Evolutionary conservation across 768 basidiomycete genomes (phyloP), one percentile per base, ranked within the genome.

Genomic region (Tylopilus intermedius): DNA sequence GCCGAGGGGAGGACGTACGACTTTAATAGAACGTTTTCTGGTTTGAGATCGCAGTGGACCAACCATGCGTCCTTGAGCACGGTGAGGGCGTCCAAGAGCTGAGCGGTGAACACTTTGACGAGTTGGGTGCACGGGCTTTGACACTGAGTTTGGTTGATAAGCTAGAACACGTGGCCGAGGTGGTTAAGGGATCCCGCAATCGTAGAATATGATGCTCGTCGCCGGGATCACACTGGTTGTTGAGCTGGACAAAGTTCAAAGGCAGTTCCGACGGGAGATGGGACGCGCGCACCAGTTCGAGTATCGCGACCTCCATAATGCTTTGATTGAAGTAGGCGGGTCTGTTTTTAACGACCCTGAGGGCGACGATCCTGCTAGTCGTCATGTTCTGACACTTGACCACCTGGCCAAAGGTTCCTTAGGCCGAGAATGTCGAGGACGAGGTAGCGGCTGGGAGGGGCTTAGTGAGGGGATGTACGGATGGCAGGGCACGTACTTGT

Each of bases 381-480:
- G 94, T 93, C 87, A 97, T 94, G 67, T 99, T 98, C 70, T 98
- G 96, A 67, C 96, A 99, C 70, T 99, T 99, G 62, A 98, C 96
- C 30, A 99, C 96, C 70, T 99, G 96, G 8, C 96, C 96, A 62
- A 99, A 99, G 2, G 96, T 99, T 22, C 96, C 96, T 69, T 99
- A 18, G 96, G 7, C 96, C 96, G 37, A 99, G 82, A 55, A 99
- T 92, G 70, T 99, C 96, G 44, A 99, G 84, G 64, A 99, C 98
- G 58, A 98, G 77, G 70, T 97, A 99, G 68, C 67, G 67, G 40
- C 91, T 94, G 67, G 24, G 37, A 59, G 55, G 40, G 49, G 53
- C 8, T 61, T 41, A 51, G 58, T 32, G 5, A 22, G 15, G 26
- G 53, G 44, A 26, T 8, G 32, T 46, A 53, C 30, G 43, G 46